Conservation (phyloP, 2,329 filamentous ascomycete genomes). For the Aspergillus tanneri region DNA sequence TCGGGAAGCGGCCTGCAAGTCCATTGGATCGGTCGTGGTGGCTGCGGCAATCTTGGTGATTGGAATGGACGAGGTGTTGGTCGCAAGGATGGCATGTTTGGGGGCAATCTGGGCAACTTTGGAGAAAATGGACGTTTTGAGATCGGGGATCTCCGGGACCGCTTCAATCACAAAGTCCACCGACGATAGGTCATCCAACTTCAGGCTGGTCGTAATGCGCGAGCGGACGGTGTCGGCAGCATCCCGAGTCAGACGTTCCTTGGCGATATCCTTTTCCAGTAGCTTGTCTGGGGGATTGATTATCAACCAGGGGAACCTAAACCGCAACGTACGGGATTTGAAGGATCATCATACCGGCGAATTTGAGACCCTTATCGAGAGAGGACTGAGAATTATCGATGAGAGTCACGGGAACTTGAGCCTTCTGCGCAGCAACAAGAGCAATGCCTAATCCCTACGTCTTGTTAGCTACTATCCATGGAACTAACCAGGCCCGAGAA, state of each 20-base stretch:
- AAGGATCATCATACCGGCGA: conserved; percentile 64
- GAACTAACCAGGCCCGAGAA: not conserved
- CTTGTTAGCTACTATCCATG: conserved; percentile 17
- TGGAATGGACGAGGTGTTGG: conserved; percentile 97
- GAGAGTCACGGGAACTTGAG: conserved; percentile 77
- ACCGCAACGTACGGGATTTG: not conserved
- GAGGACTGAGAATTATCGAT: conserved; percentile 82
- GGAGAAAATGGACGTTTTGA: conserved; percentile 86
- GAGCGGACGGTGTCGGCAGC: conserved; percentile 72
- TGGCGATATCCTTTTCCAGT: conserved; percentile 86
- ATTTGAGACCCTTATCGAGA: conserved; percentile 83
- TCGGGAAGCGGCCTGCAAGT: conserved; percentile 77
- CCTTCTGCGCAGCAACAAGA: conserved; percentile 83
- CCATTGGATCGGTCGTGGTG: conserved; percentile 73
- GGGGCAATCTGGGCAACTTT: conserved; percentile 78
- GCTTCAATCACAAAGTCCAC: conserved; percentile 98
- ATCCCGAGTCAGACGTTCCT: conserved; percentile 78
- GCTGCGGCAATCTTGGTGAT: conserved; percentile 94
- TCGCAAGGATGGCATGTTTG: conserved; percentile 84
- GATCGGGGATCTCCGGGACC: conserved; percentile 82
- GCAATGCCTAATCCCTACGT: conserved; percentile 88
- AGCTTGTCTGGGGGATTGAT: conserved; percentile 70
- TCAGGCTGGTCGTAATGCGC: conserved; percentile 67
- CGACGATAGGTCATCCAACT: conserved; percentile 72
- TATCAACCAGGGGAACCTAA: not conserved